Percentiles rank a stretch among this genome's conserved stretches.
Evolutionary conservation across 2,329 filamentous ascomycete genomes (phyloP).

Genomic region (Fusarium torulosum): DNA sequence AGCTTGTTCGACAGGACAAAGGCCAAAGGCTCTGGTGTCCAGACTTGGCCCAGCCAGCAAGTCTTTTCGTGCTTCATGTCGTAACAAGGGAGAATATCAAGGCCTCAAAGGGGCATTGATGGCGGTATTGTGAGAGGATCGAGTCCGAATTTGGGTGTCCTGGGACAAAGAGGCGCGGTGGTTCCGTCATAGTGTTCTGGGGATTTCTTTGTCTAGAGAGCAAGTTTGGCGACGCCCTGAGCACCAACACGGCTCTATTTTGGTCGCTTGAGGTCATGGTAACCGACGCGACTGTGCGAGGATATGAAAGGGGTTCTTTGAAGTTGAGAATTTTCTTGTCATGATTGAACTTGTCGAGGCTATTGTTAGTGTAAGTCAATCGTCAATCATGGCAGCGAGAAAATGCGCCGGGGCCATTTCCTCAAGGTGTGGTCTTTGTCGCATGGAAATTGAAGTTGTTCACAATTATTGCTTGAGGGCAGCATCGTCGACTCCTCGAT

Average conservation of each 20-base stretch:
- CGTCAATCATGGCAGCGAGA: slow-evolving; percentile 19
- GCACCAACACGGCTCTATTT: slow-evolving; percentile 20
- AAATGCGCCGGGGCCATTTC: not conserved
- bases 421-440: slow-evolving; percentile 30
- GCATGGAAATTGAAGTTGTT: slow-evolving; percentile 4
- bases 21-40: slow-evolving; percentile 6
- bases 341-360: slow-evolving; percentile 14
- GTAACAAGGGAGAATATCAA: slow-evolving; percentile 3
- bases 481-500: not conserved
- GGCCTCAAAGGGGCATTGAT: slow-evolving; percentile 15
- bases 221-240: not conserved
- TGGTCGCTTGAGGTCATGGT: slow-evolving; percentile 7
- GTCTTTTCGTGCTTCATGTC: slow-evolving; percentile 5
- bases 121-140: slow-evolving; percentile 28
- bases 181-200: slow-evolving; percentile 21
- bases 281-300: slow-evolving; percentile 4
- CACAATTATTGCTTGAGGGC: not conserved
- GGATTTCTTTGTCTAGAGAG: slow-evolving; percentile 38
- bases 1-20: slow-evolving; percentile 41
- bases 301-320: slow-evolving; percentile 30
- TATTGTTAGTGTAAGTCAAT: slow-evolving; percentile 38
- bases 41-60: not conserved
- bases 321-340: slow-evolving; percentile 10
- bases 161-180: slow-evolving; percentile 29
- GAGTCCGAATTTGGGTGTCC: slow-evolving; percentile 19